Evolutionary conservation across 768 basidiomycete genomes (phyloP), one percentile per base, ranked within the genome.

Genomic region (Albatrellus ellisii): DNA sequence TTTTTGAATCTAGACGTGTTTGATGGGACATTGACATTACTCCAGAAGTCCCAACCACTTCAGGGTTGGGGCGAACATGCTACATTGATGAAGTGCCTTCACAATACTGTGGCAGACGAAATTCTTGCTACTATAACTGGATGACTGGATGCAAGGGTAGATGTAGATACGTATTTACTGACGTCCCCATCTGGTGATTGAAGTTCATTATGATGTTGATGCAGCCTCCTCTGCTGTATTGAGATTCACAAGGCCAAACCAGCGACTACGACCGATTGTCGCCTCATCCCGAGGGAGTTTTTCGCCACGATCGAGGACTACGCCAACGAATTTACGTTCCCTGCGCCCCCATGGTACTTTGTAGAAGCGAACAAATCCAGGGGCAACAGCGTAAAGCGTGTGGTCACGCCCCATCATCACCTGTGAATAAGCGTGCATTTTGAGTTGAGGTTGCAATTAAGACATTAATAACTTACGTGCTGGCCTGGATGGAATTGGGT

Each of bases 331-430:
- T 53, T 75, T 78, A 39, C 86, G 75, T 52, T 85, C 76, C 37
- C 75, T 71, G 22, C 76, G 69, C 67, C 77, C 70, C 65, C 75
- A 77, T 43, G 79, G 81, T 57, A 76, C 66, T 59, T 78, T 82
- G 76, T 95, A 99, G 63, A 91, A 98, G 31, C 90, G 86, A 28
- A 99, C 87, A 56, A 75, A 90, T 10, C 95, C 95, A 0, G 94
- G 92, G 4, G 78, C 78, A 2, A 75, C 68, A 18, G 95, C 92
- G 55, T 81, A 97, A 42, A 99, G 69, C 1, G 95, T 98, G 63
- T 97, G 91, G 62, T 99, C 95, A 44, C 81, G 77, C 17, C 92
- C 95, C 59, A 88, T 41, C 24, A 31, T 41, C 8, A 32, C 37
- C 28, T 14, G 15, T 21, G 27, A 18, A 11, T 9, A 45, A 29